Base-by-base conservation (phyloP, 768 basidiomycete species). In the Phylloporus rhodoxanthus region DNA sequence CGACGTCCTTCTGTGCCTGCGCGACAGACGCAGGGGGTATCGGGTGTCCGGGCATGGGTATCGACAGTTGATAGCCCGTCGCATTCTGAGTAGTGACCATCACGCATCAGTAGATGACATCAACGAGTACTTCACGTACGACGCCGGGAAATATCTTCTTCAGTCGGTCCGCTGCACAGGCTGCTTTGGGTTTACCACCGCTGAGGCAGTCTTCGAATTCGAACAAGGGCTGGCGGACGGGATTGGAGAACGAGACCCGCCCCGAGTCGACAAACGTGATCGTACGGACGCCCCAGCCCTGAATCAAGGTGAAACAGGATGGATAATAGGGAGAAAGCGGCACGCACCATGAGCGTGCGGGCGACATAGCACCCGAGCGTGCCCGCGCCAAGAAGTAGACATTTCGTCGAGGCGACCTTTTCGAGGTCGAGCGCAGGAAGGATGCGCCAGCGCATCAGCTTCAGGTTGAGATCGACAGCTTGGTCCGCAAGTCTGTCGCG, bases 21-120 rank as follows among this genome's bases (percentile, higher is more conserved):
- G 74, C 75, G 5, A 83, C 64, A 0, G 75, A 76, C 0, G 71
- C 68, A 1, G 75, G 72, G 4, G 91, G 81, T 48, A 97, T 77
- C 0, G 94, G 95, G 62, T 99, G 96, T 0, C 96, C 96, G 0
- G 96, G 96, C 94, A 99, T 98, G 8, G 95, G 95, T 56, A 98
- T 86, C 8, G 84, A 80, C 2, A 98, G 72, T 9, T 77, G 75
- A 55, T 88, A 72, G 0, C 92, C 94, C 0, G 75, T 77, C 0
- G 94, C 85, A 54, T 93, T 87, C 93, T 96, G 38, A 19, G 7
- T 4, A 14, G n/a, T 10, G 2, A 14, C 8, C 21, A 17, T 21
- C 7, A 17, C 38, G 1, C 2, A 20, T 45, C 23, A 40, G 37
- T 20, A 8, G 2, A n/a, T n/a, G 42, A 54, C 6, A 20, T 8